phyloP scores from a whole-genome alignment of 371 early-diverging fungal species.

The Mycotypha africana region DNA sequence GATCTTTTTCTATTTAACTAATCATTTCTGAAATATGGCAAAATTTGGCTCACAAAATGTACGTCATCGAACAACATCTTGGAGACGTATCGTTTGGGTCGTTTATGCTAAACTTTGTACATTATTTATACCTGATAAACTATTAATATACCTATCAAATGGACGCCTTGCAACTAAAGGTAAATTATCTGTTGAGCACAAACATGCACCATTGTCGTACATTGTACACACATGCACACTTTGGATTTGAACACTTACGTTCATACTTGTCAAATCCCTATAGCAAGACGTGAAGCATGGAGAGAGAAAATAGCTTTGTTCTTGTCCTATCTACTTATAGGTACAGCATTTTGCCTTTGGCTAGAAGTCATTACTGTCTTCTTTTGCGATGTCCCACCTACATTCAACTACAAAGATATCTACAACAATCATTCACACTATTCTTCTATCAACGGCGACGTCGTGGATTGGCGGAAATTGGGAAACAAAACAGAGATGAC shows the following conservation, averaged over 20 bases:
- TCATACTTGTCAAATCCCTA: too few relatives aligned
- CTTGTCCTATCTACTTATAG: conserved; percentile 15
- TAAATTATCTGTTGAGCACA: too few relatives aligned
- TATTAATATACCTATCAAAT: conserved; percentile 12
- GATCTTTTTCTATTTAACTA: too few relatives aligned
- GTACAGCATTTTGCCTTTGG: conserved; percentile 33
- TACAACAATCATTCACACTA: conserved; percentile 19
- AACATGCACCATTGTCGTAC: too few relatives aligned
- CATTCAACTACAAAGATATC: conserved; percentile 16
- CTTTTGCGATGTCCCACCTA: conserved; percentile 35
- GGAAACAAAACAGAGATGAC: conserved; percentile 20
- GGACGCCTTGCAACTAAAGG: conserved; percentile 25
- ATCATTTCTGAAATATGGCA: too few relatives aligned
- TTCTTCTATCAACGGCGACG: conserved; percentile 31
- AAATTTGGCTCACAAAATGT: conserved; percentile 13
- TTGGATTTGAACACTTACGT: too few relatives aligned
- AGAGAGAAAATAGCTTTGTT: conserved; percentile 41
- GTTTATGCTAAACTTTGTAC: conserved; percentile 16
- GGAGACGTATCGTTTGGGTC: conserved; percentile 24
- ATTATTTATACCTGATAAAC: conserved; percentile 11
- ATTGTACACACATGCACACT: too few relatives aligned
- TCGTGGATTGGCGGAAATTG: conserved; percentile 26
- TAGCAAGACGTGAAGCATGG: conserved; percentile 40
- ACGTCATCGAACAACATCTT: conserved; percentile 11
- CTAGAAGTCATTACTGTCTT: conserved; percentile 34